Conservation (phyloP, 2,329 filamentous ascomycete genomes). For the Ascochyta fabae region DNA sequence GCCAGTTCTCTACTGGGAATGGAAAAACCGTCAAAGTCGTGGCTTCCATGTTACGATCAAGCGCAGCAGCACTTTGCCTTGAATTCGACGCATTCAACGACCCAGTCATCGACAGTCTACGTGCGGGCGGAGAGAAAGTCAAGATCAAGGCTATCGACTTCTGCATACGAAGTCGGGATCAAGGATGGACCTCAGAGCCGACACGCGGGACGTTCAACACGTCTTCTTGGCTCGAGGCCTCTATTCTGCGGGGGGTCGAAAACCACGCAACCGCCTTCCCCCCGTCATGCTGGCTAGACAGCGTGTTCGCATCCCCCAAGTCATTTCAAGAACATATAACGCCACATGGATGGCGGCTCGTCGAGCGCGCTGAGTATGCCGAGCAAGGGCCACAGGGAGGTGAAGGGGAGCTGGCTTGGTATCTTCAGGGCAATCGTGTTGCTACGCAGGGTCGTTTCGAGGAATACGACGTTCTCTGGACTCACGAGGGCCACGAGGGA, state of each 20-base stretch:
- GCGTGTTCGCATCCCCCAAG: neutral
- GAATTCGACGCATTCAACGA: conserved; percentile 21
- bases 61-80: conserved; percentile 26
- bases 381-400: conserved; percentile 31
- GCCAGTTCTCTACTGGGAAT: conserved; percentile 4
- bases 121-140: conserved; percentile 18
- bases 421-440: conserved; percentile 42
- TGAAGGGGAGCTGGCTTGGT: conserved; percentile 38
- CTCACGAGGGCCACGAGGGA: conserved; percentile 12
- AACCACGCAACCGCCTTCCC: conserved; percentile 8
- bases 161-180: conserved; percentile 33
- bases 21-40: neutral
- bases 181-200: conserved; percentile 42
- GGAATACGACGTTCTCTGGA: conserved; percentile 33
- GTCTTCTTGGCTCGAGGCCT: conserved; percentile 44
- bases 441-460: conserved; percentile 9
- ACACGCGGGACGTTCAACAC: conserved; percentile 35
- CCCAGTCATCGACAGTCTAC: conserved; percentile 7
- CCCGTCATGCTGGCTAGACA: conserved; percentile 6
- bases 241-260: conserved; percentile 31
- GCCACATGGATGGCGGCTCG: conserved; percentile 24
- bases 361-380: conserved; percentile 24
- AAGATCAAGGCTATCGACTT: conserved; percentile 37
- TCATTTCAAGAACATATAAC: conserved; percentile 5
- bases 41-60: conserved; percentile 4